These are phyloP conservation scores for Lyophyllum semitale DNA, from an alignment of 768 basidiomycete genomes.

Conservation along the genomic window DNA sequence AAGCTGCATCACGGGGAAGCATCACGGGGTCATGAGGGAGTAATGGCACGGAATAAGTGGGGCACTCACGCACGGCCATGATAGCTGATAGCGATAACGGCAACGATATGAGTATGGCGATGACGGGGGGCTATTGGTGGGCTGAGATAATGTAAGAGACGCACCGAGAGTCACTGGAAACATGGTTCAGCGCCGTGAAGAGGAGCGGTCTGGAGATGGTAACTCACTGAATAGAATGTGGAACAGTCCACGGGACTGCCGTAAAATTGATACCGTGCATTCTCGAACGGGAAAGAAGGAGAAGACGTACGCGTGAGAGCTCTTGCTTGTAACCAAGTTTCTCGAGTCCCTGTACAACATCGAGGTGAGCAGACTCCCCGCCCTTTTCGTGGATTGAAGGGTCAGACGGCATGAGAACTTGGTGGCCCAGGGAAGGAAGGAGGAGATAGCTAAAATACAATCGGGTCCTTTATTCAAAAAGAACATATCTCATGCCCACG, in stretches of 20 bases:
- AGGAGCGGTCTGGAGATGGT: not conserved
- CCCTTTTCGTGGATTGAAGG: not conserved
- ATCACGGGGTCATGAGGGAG: not conserved
- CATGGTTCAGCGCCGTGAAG: not conserved
- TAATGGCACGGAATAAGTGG: not conserved
- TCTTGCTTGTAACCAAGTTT: slow-evolving; percentile 59
- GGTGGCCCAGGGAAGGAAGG: not conserved
- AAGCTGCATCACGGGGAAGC: slow-evolving; percentile 36
- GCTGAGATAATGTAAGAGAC: slow-evolving; percentile 3
- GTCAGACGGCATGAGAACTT: not conserved
- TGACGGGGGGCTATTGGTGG: not conserved
- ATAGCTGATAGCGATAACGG: slow-evolving; percentile 40
- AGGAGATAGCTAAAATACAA: not conserved
- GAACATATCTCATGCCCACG: not conserved
- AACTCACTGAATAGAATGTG: slow-evolving; percentile 58
- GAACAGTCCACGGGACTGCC: slow-evolving; percentile 49
- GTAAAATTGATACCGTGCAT: not conserved
- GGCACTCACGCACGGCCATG: slow-evolving; percentile 59
- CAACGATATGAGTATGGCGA: slow-evolving; percentile 5
- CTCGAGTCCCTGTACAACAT: slow-evolving; percentile 38
- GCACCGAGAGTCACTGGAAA: slow-evolving; percentile 50
- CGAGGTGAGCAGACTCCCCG: not conserved
- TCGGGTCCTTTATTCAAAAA: not conserved
- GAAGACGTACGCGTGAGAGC: slow-evolving; percentile 45
- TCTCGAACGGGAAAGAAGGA: not conserved